Conservation (phyloP, 1,284 basidiomycete species). For the Ganoderma lucidum region DNA sequence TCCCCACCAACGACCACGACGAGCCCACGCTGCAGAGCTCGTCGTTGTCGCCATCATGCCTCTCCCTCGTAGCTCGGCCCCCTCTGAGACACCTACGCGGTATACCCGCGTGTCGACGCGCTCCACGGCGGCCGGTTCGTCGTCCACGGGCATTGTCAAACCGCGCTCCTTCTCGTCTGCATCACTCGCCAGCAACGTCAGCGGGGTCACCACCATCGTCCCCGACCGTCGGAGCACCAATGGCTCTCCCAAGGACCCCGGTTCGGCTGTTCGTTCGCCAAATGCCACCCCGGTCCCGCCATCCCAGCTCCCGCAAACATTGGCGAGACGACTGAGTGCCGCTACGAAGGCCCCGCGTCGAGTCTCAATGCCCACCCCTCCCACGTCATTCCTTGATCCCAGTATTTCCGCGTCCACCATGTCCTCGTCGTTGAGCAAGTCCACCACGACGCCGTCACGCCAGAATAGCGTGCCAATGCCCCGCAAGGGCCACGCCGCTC, state of each 20-base stretch:
- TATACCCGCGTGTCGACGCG: conserved; percentile 39
- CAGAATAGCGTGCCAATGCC: conserved; percentile 35
- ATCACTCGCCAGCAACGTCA: conserved; percentile 42
- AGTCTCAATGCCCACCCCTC: conserved; percentile 36
- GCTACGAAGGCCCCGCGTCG: conserved; percentile 33
- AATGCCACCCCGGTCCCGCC: conserved; percentile 43
- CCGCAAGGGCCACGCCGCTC: conserved; percentile 26
- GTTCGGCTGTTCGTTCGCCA: conserved; percentile 33
- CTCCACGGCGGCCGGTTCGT: conserved; percentile 41
- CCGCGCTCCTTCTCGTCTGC: conserved; percentile 44
- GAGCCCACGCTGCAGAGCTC: conserved; percentile 28
- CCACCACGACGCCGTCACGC: conserved; percentile 32
- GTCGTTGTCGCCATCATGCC: conserved; percentile 36
- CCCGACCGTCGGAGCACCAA: conserved; percentile 41
- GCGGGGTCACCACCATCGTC: conserved; percentile 52
- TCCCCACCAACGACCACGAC: conserved; percentile 32
- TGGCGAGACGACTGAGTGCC: conserved; percentile 28
- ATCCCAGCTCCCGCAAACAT: conserved; percentile 33
- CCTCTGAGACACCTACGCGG: conserved; percentile 48
- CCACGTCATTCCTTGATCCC: conserved; percentile 39
- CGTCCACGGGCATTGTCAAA: conserved; percentile 39
- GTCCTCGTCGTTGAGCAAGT: conserved; percentile 33
- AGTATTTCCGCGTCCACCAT: conserved; percentile 36
- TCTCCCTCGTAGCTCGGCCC: conserved; percentile 37
- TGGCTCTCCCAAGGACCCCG: conserved; percentile 27